Percentiles rank a stretch among this genome's conserved stretches.
phyloP scores from a whole-genome alignment of 805 yeast genomes.

The Jamesozyma lodderae region DNA sequence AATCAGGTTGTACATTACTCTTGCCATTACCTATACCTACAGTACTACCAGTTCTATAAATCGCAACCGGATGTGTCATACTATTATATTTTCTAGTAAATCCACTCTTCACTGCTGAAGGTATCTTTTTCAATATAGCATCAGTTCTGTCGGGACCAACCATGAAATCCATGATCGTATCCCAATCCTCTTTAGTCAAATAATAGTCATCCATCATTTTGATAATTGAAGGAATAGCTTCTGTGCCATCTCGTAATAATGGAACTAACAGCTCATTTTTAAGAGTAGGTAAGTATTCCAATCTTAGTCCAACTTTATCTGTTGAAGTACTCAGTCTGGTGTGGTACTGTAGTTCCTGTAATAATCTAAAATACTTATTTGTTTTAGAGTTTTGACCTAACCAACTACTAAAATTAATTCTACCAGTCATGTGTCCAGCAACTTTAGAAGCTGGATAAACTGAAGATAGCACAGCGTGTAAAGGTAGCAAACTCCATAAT shows the following conservation, averaged over 20 bases:
- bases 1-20: slow-evolving; percentile 24
- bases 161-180: slow-evolving; percentile 70
- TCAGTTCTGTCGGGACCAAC: slow-evolving; percentile 52
- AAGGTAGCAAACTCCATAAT: slow-evolving; percentile 87
- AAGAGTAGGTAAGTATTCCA: slow-evolving; percentile 64
- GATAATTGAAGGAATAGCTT: slow-evolving; percentile 58
- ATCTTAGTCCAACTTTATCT: slow-evolving; percentile 61
- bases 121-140: slow-evolving; percentile 45
- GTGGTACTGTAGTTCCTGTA: slow-evolving; percentile 86
- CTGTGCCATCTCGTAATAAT: slow-evolving; percentile 44
- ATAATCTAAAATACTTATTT: slow-evolving; percentile 64
- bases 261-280: slow-evolving; percentile 52
- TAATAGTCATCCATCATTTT: slow-evolving; percentile 76
- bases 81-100: slow-evolving; percentile 82
- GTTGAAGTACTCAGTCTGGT: slow-evolving; percentile 74
- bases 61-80: slow-evolving; percentile 73
- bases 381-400: slow-evolving; percentile 84
- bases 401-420: slow-evolving; percentile 77
- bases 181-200: slow-evolving; percentile 89
- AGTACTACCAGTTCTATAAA: slow-evolving; percentile 62
- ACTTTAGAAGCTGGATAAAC: slow-evolving; percentile 69
- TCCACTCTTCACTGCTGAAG: slow-evolving; percentile 71
- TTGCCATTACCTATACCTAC: slow-evolving; percentile 28
- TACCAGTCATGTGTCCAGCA: slow-evolving; percentile 58
- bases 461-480: slow-evolving; percentile 80